Base-by-base conservation (phyloP, 768 basidiomycete species). In the Russula compacta region DNA sequence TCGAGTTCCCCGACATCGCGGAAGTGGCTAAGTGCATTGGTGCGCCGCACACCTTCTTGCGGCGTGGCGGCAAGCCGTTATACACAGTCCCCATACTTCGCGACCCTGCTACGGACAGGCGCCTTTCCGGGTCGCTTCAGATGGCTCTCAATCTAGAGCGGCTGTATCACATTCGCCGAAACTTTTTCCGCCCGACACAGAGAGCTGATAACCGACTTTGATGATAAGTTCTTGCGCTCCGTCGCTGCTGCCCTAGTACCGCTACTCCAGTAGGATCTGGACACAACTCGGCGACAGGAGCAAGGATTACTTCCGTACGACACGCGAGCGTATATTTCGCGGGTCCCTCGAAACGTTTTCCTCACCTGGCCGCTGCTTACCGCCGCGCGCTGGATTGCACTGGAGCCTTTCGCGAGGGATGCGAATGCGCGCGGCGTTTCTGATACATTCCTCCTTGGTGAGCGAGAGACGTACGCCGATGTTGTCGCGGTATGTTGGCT, bases 1-100 rank as follows among this genome's bases (percentile, higher is more conserved):
- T 83, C 56, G 81, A 83, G 59, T 79, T 75, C 61, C 78, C 78
- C 3, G 79, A 83, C 55, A 78, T 85, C 53, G 75, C 70, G 53
- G 32, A 53, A 0, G 65, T 69, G 49, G 69, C 69, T 67, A 72
- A 72, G 57, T 70, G 75, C 56, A 59, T 77, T 21, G 75, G 76
- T 1, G 74, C 77, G 2, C 57, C 66, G 1, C 74, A 79, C 11
- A 78, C 75, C 0, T 47, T 43, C 15, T 68, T 52, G n/a, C 69
- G 70, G 32, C 59, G 67, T 2, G 43, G 19, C 19, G 75, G 75
- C 0, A 51, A 54, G 11, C 71, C 68, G 1, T 60, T 56, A 32
- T 79, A 80, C 67, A 79, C 79, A 9, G 69, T 79, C 0, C 81
- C 82, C 1, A 73, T 76, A 35, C 79, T 83, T 44, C 67, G 75